Base-by-base conservation (phyloP, 228 moss, liverwort and hornwort species). In the Sphagnum magellanicum region DNA sequence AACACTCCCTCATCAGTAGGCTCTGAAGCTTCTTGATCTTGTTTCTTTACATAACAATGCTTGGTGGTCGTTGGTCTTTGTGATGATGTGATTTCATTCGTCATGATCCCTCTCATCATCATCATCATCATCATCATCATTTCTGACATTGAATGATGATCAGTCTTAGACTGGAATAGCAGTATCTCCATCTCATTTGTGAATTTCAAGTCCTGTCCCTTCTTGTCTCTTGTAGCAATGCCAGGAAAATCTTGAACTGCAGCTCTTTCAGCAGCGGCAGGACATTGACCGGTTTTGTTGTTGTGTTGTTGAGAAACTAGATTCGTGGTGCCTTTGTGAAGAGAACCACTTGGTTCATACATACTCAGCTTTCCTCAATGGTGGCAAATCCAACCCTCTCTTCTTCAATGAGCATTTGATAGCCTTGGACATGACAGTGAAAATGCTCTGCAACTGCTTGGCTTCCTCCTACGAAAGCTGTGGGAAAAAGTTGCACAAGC, bases 161-260 rank as follows among this genome's bases (percentile, higher is more conserved):
- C 32, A 32, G 32, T 32, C 32, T 32, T 32, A 5, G 75, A 73
- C 48, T 73, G 81, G 12, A 80, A 81, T 66, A 79, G 82, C 59
- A 79, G 72, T 12, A 32, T 32, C 32, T 88, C 88, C 85, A 90
- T 89, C 71, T 84, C 89, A 10, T 55, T 79, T 4, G 85, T 87
- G 67, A 90, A 93, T 68, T 85, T 78, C 61, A 76, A 81, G 63
- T 93, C 90, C 88, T 88, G 89, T 46, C 73, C 79, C 32, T 32
- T 32, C 62, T 67, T 64, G n/a, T 75, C 79, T 61, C 87, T 69
- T 53, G 90, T 71, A n/a, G 89, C 90, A 10, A 83, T 84, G 32
- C 71, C 59, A 52, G 83, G 84, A 17, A 87, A 78, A 16, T 85
- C 73, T 3, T 52, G 49, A 10, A 17, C 77, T 0, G 16, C 17